Conservation (phyloP, 2,329 filamentous ascomycete genomes). For the Apiospora malaysiana region DNA sequence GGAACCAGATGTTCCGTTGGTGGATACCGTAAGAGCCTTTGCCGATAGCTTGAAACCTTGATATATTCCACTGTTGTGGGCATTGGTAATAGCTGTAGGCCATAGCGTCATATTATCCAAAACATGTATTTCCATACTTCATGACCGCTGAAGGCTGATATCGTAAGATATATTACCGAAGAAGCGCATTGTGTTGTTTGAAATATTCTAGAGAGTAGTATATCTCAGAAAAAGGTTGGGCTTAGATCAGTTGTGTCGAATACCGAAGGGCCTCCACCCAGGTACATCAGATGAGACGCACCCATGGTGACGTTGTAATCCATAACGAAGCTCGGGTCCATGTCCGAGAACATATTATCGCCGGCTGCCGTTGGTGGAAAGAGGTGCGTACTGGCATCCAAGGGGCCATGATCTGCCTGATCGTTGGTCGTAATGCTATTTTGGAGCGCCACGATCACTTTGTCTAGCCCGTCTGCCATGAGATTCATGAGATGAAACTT, state of each 20-base stretch:
- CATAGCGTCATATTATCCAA: background rate
- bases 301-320: slow-evolving; percentile 27
- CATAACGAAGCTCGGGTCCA: slow-evolving; percentile 24
- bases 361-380: background rate
- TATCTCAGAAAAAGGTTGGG: slow-evolving; percentile 25
- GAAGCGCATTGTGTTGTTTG: background rate
- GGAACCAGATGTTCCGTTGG: slow-evolving; percentile 48
- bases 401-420: slow-evolving; percentile 20
- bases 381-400: background rate
- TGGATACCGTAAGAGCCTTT: slow-evolving; percentile 39
- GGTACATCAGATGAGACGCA: slow-evolving; percentile 27
- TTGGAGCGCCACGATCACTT: slow-evolving; percentile 37
- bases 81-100: background rate
- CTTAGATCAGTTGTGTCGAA: slow-evolving; percentile 28
- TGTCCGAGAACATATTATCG: slow-evolving; percentile 22
- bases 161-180: background rate
- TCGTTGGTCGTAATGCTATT: background rate
- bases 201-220: background rate
- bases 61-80: background rate
- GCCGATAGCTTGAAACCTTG: slow-evolving; percentile 16
- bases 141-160: too few species aligned
- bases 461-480: slow-evolving; percentile 53
- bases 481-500: slow-evolving; percentile 53
- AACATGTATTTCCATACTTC: background rate
- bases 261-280: slow-evolving; percentile 20